phyloP scores from a whole-genome alignment of 257 asterid species.

The Anisodus tanguticus region DNA sequence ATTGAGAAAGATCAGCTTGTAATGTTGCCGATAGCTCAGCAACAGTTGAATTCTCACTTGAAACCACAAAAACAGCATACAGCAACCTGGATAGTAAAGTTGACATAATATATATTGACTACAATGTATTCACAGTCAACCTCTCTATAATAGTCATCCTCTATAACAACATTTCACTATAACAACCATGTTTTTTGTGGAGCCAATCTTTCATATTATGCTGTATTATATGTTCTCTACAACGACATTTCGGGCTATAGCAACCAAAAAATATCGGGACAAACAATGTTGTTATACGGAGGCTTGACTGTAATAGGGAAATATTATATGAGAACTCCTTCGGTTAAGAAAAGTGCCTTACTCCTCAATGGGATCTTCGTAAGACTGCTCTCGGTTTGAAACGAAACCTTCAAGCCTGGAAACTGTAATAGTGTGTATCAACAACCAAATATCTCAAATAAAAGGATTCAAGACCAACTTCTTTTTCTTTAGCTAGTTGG shows the following conservation, averaged over 20 bases:
- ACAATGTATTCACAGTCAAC: background rate
- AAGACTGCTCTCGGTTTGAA: constrained; percentile 96
- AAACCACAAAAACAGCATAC: constrained; percentile 97
- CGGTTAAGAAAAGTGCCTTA: constrained; percentile 46
- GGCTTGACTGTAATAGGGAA: background rate
- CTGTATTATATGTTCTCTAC: too few species aligned
- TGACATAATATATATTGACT: constrained; percentile 36
- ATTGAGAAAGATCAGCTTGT: constrained; percentile 95
- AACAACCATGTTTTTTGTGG: too few species aligned
- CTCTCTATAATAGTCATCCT: too few species aligned
- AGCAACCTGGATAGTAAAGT: constrained; percentile 74
- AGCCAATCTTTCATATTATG: too few species aligned
- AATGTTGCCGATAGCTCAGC: constrained; percentile 88
- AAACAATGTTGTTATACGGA: too few species aligned
- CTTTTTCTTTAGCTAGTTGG: background rate
- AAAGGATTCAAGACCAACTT: background rate
- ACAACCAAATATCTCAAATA: constrained; percentile 34
- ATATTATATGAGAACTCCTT: constrained; percentile 33
- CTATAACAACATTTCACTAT: too few species aligned
- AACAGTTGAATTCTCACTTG: constrained; percentile 96
- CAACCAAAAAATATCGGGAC: too few species aligned
- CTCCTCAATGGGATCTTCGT: constrained; percentile 99
- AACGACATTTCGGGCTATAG: too few species aligned
- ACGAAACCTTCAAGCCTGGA: constrained; percentile 99
- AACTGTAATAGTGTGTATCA: constrained; percentile 64